phyloP scores from a whole-genome alignment of 306 rosid genomes.

The Quercus gilva region DNA sequence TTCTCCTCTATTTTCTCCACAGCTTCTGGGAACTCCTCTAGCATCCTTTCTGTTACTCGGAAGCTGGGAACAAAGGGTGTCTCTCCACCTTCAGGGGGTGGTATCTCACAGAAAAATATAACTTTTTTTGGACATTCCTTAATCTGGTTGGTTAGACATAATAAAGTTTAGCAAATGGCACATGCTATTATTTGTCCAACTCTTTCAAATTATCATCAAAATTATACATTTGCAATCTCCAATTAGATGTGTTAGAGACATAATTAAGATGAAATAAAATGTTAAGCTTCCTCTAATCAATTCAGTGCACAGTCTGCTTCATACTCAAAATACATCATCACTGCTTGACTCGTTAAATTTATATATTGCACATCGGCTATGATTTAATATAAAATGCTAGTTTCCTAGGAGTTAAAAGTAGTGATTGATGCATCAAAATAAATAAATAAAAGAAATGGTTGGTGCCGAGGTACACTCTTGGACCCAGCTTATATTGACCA shows the following conservation, averaged over 20 bases:
- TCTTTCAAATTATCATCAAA: background rate
- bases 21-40: constrained; percentile 65
- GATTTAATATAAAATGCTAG: no score
- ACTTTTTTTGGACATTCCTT: constrained; percentile 64
- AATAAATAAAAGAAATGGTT: no score
- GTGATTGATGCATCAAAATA: no score
- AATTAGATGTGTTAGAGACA: constrained; percentile 13
- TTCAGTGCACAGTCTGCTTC: no score
- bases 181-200: constrained; percentile 6
- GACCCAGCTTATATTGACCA: no score
- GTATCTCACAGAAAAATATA: constrained; percentile 68
- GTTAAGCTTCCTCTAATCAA: no score
- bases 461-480: no score
- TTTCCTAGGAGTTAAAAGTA: no score
- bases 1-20: constrained; percentile 59
- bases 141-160: constrained; percentile 36
- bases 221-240: background rate
- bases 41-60: constrained; percentile 59
- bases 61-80: constrained; percentile 88
- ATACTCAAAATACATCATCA: no score
- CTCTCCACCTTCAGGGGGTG: constrained; percentile 85
- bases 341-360: no score
- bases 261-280: background rate
- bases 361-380: no score
- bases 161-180: background rate